phyloP scores from a whole-genome alignment of 148 eudicot genomes.

The Camellia lanceoleosa region DNA sequence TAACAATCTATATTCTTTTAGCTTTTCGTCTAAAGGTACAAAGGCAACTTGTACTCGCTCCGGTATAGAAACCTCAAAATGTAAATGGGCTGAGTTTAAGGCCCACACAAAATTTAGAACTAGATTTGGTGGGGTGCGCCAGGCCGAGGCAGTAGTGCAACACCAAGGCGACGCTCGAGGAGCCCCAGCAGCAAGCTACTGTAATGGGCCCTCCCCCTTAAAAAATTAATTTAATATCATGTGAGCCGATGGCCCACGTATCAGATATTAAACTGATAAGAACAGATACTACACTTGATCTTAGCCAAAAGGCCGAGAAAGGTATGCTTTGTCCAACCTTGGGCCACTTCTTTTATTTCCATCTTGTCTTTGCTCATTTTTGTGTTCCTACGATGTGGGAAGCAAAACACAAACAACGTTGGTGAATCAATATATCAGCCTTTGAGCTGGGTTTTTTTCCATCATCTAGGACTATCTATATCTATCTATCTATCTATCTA shows the following conservation, averaged over 20 bases:
- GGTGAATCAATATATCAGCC: too few species aligned
- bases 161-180: neutral
- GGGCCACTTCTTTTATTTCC: neutral
- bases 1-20: too few species aligned
- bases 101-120: too few species aligned
- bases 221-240: slow-evolving; percentile 28
- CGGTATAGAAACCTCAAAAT: too few species aligned
- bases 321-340: slow-evolving; percentile 20
- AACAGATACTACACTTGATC: slow-evolving; percentile 62
- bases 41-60: too few species aligned
- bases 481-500: too few species aligned
- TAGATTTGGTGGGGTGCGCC: slow-evolving; percentile 2
- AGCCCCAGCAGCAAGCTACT: slow-evolving; percentile 5
- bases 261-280: slow-evolving; percentile 65
- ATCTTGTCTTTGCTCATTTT: neutral
- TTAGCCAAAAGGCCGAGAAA: slow-evolving; percentile 68
- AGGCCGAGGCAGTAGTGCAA: slow-evolving; percentile 6
- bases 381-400: neutral
- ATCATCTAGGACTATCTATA: too few species aligned
- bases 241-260: slow-evolving; percentile 35
- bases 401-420: neutral
- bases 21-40: too few species aligned
- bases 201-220: neutral
- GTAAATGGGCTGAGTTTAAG: too few species aligned
- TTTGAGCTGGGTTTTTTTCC: too few species aligned